These are phyloP conservation scores for Penicillium manginii DNA, from an alignment of 495 filamentous ascomycete genomes.

Conservation along the genomic window DNA sequence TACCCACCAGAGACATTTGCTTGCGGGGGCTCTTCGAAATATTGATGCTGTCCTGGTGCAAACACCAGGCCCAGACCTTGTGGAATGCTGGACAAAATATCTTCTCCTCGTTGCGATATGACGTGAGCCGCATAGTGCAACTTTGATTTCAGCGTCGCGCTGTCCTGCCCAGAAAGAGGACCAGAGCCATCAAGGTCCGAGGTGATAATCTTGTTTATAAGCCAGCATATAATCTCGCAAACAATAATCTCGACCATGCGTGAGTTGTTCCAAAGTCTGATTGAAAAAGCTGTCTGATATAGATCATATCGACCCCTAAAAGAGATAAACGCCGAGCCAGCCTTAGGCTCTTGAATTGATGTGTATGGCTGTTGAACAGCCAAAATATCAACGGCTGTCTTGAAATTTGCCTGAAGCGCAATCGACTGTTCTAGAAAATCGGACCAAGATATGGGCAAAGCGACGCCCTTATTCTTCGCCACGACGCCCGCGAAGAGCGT, in stretches of 20 bases:
- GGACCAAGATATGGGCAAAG: constrained; percentile 9
- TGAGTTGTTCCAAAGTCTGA: constrained; percentile 36
- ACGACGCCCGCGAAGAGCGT: constrained; percentile 20
- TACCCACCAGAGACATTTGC: constrained; percentile 34
- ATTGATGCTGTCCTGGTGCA: constrained; percentile 4
- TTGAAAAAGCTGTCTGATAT: constrained; percentile 26
- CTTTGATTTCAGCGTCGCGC: constrained; percentile 10
- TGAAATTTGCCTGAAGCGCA: constrained; percentile 21
- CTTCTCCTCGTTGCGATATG: constrained; percentile 38
- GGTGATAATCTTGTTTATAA: constrained; percentile 24
- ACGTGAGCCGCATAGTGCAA: constrained; percentile 31
- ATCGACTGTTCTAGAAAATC: constrained; percentile 24
- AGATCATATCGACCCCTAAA: constrained; percentile 28
- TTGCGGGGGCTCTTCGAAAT: constrained; percentile 9
- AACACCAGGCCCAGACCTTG: constrained; percentile 33
- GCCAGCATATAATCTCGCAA: constrained; percentile 22
- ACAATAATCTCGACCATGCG: constrained; percentile 29
- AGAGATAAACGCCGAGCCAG: constrained; percentile 15
- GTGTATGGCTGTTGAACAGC: constrained; percentile 31
- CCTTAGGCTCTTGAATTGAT: constrained; percentile 10
- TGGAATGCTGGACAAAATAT: constrained; percentile 52
- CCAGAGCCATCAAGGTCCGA: constrained; percentile 3
- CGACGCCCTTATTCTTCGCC: constrained; percentile 2
- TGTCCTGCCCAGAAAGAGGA: background rate
- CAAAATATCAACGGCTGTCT: constrained; percentile 15